These are phyloP conservation scores for Mitragyna speciosa DNA, from an alignment of 257 asterid species.

Conservation along the genomic window DNA sequence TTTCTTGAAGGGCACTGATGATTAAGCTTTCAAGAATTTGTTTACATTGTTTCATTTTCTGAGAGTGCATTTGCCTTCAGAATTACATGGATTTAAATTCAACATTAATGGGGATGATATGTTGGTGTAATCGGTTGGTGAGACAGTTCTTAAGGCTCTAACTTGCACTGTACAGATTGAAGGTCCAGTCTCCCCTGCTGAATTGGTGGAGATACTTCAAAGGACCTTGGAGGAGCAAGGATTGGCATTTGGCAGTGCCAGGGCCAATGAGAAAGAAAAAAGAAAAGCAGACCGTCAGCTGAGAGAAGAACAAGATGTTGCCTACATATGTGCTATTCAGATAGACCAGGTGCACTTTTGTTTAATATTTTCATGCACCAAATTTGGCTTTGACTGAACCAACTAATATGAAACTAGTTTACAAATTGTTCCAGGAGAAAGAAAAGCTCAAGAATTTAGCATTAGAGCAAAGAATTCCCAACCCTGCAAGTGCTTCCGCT, in stretches of 20 bases:
- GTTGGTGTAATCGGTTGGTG: not conserved
- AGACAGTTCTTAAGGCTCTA: not conserved
- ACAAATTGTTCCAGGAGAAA: slow-evolving; percentile 44
- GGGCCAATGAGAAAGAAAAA: slow-evolving; percentile 47
- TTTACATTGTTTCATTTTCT: not conserved
- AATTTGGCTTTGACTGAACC: not conserved
- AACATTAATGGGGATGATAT: too few relatives aligned
- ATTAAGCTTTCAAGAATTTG: not conserved
- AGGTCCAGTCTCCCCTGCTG: slow-evolving; percentile 78
- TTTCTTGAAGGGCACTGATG: not conserved
- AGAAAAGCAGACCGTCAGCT: slow-evolving; percentile 43
- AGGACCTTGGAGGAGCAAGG: slow-evolving; percentile 83
- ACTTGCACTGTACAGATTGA: slow-evolving; percentile 48
- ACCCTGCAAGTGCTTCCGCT: slow-evolving; percentile 1
- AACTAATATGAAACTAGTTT: not conserved
- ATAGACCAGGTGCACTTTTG: slow-evolving; percentile 58
- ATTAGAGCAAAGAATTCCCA: slow-evolving; percentile 3
- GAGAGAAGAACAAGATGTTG: slow-evolving; percentile 86
- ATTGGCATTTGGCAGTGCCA: slow-evolving; percentile 52
- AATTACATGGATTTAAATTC: not conserved
- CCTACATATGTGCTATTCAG: slow-evolving; percentile 66
- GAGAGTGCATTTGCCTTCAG: not conserved
- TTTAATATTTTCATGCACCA: not conserved
- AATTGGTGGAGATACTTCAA: slow-evolving; percentile 68
- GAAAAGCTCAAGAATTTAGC: slow-evolving; percentile 38